Evolutionary conservation across 1,139 yeast genomes (phyloP), one percentile per base, ranked within the genome.

Genomic region (Magnusiomyces starmeri): DNA sequence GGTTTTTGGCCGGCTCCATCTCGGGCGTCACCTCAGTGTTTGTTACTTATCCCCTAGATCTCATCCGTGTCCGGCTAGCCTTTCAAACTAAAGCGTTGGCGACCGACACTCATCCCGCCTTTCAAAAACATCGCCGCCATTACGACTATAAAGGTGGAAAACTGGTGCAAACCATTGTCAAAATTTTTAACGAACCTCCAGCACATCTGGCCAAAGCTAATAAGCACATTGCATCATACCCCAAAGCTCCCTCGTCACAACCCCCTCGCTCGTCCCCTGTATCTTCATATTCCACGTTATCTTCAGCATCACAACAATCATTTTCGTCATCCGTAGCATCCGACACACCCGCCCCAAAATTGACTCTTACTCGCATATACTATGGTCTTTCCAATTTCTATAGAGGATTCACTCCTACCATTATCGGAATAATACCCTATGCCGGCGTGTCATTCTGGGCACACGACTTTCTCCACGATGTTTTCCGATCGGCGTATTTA

Each of bases 401-500:
- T 69, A 75, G 97, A 55, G 99, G 99, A 2, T 92, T 90, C 70
- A 80, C 86, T 7, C 97, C 98, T 21, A 92, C 99, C 0, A 82
- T 92, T 40, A 65, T 89, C 42, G 99, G 99, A 16, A 90, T 92
- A 96, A 75, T 92, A 20, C 98, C 98, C 1, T 92, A 92, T 65
- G 98, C 99, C 1, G 99, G 99, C 10, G 97, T 90, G 1, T 86
- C 96, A 1, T 92, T 92, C 64, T 86, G 90, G 70, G 86, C 96
- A 2, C 97, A 92, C 67, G 99, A 92, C 69, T 68, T 82, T 54
- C 75, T 90, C 56, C 97, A 90, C 67, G 99, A 92, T 69, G 65
- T 90, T 1, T 79, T 92, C 64, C 75, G 96, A 56, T 74, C 83
- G 16, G 73, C 74, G 22, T 57, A 62, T 18, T 66, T 88, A 12